Evolutionary conservation across 2,329 filamentous ascomycete species (phyloP), one percentile per base, ranked within the genome.

Genomic region (Elsinoe batatas): DNA sequence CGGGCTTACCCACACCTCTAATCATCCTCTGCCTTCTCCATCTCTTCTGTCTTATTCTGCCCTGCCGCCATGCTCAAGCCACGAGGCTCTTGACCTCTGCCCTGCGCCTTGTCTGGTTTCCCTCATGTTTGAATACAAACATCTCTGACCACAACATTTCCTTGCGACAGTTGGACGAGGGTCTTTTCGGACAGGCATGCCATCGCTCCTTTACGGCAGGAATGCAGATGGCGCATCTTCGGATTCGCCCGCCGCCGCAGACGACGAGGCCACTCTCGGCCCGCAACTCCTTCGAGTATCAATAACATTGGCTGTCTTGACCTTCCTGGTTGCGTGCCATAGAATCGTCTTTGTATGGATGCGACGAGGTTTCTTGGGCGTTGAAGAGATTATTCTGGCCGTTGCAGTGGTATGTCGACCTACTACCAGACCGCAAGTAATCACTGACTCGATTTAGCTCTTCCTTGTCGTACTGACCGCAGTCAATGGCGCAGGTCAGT

Each of bases 401-500:
- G 18, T 51, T 12, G 47, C 47, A 7, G 47, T 51, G 33, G 47
- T 51, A 51, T n/a, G 35, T 36, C 10, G 32, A 51, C 15, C 26
- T 15, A 11, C 15, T 2, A 13, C 5, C 12, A 17, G 10, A 38
- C 32, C 32, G 12, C 10, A 17, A 5, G 18, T 18, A 20, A 22
- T 11, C 15, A 15, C 47, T 51, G 47, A 51, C 47, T 51, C 47
- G 17, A 49, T 17, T 12, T 13, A 51, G 47, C 8, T 51, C 22
- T 15, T 51, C 33, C 47, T 51, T 17, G 20, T 51, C 32, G 47
- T 33, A 51, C 47, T 51, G 47, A 51, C 47, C 32, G 47, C 47
- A 12, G 18, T 38, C 17, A 35, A 35, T 51, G 47, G 47, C 33
- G 47, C 47, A 51, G 47, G 47, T 51, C 17, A 12, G 33, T 15